Conservation (phyloP, 116 monocot species). For the Trichopus zeylanicus region DNA sequence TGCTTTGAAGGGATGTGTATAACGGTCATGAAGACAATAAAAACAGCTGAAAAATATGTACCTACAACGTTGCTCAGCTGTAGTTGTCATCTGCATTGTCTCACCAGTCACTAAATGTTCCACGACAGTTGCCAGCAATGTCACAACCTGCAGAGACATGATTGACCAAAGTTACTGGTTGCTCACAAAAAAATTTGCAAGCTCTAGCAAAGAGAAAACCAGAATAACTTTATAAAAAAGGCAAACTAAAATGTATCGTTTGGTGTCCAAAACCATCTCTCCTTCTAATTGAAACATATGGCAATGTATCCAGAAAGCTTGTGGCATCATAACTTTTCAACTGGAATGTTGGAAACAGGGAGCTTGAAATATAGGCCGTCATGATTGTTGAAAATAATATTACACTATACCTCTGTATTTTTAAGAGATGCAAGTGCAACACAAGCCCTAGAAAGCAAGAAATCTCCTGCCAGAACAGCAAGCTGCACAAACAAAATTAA, state of each 20-base stretch:
- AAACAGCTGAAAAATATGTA: conserved; percentile 15
- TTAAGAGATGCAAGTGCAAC: conserved; percentile 75
- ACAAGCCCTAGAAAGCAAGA: conserved; percentile 86
- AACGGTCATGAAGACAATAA: background rate
- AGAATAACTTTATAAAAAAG: no score
- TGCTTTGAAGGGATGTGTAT: no score
- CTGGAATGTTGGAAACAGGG: background rate
- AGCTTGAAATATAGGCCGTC: background rate
- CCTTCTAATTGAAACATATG: background rate
- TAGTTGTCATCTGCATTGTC: conserved; percentile 91
- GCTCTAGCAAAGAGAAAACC: background rate
- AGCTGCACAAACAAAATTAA: conserved; percentile 38
- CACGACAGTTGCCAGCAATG: conserved; percentile 73
- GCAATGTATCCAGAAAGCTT: background rate
- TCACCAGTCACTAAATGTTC: conserved; percentile 94
- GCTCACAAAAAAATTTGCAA: background rate
- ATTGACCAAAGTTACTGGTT: background rate
- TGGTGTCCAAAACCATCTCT: no score
- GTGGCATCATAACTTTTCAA: background rate
- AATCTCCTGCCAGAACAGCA: conserved; percentile 95
- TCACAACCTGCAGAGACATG: conserved; percentile 59
- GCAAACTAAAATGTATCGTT: no score
- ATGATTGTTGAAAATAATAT: background rate
- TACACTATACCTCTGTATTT: conserved; percentile 72
- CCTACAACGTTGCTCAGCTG: conserved; percentile 65